Evolutionary conservation across 179 eudicot species (phyloP), one percentile per base, ranked within the genome.

Genomic region (Beta lomatogona): DNA sequence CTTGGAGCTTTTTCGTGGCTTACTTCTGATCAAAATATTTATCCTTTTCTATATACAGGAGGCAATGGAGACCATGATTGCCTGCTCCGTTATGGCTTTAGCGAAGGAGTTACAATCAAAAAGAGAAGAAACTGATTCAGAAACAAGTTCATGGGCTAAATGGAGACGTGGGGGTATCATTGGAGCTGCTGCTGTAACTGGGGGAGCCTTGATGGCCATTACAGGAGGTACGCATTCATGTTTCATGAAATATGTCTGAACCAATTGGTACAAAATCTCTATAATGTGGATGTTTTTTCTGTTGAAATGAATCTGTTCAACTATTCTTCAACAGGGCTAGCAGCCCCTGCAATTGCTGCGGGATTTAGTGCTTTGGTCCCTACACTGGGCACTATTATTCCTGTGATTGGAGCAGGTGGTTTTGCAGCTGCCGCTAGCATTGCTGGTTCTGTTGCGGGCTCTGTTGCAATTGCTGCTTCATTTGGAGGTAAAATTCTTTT

Each of bases 291-390:
- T 41, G 13, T 4, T n/a, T 28, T 64, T 75, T 60, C 25, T 76
- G 77, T 41, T 69, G 57, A 54, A 25, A 52, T 73, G 5, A 36
- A 53, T 55, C 18, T 65, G 65, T 79, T 68, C n/a, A 78, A 75
- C 1, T 76, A 74, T 58, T 73, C 61, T 83, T 78, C 45, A 82
- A 87, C 85, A 97, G 99, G 99, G 57, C 87, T 97, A 88, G 99
- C 99, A 77, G 99, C 99, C 75, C 99, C 99, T 82, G 99, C 98
- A 83, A 97, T 97, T 84, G 99, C 99, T 87, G 99, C 98, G 18
- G 99, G 97, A 63, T 92, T 97, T 84, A 76, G 94, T 89, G 99
- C 99, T 50, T 82, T 97, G 85, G 99, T 98, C 36, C 99, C 99
- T 77, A 93, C 99, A 46, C 83, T 97, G 86, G 99, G 98, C 77